These are phyloP conservation scores for Diaporthe eres DNA, from an alignment of 2,329 filamentous ascomycete genomes.

Conservation along the genomic window DNA sequence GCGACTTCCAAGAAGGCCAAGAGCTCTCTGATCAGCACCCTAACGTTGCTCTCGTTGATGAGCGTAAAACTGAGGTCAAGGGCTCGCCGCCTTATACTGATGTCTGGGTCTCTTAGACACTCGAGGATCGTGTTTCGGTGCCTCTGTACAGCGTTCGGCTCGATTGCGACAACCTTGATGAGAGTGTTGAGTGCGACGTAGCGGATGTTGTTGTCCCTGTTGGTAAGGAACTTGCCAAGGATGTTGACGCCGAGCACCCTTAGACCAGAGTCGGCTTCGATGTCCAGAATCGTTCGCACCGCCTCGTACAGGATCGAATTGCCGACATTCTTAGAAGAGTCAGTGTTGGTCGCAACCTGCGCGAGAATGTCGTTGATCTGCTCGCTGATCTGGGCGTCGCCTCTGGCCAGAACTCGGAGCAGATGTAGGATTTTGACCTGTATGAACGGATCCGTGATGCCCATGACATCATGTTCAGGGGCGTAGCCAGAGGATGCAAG, in stretches of 20 bases:
- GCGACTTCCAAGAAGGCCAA: constrained; percentile 96
- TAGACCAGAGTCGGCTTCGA: constrained; percentile 95
- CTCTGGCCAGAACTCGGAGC: constrained; percentile 86
- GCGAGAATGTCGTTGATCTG: constrained; percentile 99
- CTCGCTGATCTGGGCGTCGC: constrained; percentile 90
- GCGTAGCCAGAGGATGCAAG: constrained; percentile 96
- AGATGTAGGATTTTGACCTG: constrained; percentile 96
- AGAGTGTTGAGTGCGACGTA: constrained; percentile 98
- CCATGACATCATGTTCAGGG: constrained; percentile 97
- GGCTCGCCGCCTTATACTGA: constrained; percentile 95
- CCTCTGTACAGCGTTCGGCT: constrained; percentile 96
- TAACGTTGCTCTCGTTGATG: constrained; percentile 96
- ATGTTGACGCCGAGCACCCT: constrained; percentile 98
- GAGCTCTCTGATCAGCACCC: constrained; percentile 92
- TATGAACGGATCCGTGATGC: constrained; percentile 96
- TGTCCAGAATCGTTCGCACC: constrained; percentile 96
- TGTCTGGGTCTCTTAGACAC: constrained; percentile 95
- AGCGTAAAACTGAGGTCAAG: constrained; percentile 97
- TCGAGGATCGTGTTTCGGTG: constrained; percentile 98
- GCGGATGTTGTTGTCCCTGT: constrained; percentile 98
- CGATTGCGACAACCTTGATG: constrained; percentile 97
- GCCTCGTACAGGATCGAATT: constrained; percentile 99
- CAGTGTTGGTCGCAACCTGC: constrained; percentile 97
- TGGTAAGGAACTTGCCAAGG: constrained; percentile 97
- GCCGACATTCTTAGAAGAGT: constrained; percentile 97